Percentiles rank a stretch among this genome's conserved stretches.
Evolutionary conservation across 768 basidiomycete species (phyloP).

Genomic region (Phaeotremella fagi): DNA sequence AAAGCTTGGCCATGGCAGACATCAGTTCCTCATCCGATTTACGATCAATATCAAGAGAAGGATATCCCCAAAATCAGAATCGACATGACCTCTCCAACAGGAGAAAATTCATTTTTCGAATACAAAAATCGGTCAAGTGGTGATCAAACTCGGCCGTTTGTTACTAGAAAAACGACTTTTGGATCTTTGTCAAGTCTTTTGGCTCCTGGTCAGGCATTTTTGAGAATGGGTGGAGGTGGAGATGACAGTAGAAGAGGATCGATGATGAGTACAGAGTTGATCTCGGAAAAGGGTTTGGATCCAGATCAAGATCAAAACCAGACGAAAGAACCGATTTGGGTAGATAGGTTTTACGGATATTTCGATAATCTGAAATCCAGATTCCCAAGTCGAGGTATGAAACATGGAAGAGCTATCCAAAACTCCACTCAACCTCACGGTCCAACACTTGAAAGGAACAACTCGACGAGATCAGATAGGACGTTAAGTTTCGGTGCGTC

Average conservation of each 20-base stretch:
- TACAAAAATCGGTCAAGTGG: slow-evolving; percentile 12
- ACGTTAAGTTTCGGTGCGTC: slow-evolving; percentile 30
- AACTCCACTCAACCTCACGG: too few relatives aligned
- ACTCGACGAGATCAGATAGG: slow-evolving; percentile 18
- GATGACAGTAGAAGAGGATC: too few relatives aligned
- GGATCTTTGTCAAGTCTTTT: slow-evolving; percentile 28
- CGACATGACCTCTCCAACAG: slow-evolving; percentile 6
- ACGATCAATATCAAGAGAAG: slow-evolving; percentile 33
- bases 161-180: slow-evolving; percentile 24
- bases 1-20: slow-evolving; percentile 19
- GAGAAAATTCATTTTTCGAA: not conserved
- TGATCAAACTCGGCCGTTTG: slow-evolving; percentile 9
- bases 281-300: not conserved
- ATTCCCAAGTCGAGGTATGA: slow-evolving; percentile 30
- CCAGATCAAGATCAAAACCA: slow-evolving; percentile 11
- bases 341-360: slow-evolving; percentile 25
- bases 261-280: too few relatives aligned
- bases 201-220: slow-evolving; percentile 38
- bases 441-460: too few relatives aligned
- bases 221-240: too few relatives aligned
- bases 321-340: slow-evolving; percentile 41
- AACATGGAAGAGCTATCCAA: slow-evolving; percentile 20
- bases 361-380: slow-evolving; percentile 16
- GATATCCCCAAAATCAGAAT: slow-evolving; percentile 13
- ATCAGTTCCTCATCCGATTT: slow-evolving; percentile 25